Percentiles rank a stretch among this genome's conserved stretches.
Evolutionary conservation across 306 rosid genomes (phyloP).

Genomic region (Dryas octopetala): DNA sequence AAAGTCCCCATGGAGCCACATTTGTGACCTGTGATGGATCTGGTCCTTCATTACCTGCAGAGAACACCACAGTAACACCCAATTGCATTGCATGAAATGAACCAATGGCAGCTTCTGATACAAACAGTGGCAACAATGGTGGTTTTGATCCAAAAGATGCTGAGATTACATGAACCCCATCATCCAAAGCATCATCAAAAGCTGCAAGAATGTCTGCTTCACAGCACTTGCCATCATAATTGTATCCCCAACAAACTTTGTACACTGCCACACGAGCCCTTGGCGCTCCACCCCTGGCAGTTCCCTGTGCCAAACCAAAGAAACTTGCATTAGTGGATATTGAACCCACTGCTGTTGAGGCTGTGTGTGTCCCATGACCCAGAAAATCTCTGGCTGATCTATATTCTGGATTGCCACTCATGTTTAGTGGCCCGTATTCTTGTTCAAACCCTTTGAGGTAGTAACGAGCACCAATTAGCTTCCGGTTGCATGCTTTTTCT

Average conservation of each 20-base stretch:
- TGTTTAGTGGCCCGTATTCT: constrained; percentile 31
- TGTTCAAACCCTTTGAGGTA: constrained; percentile 52
- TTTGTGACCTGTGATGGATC: constrained; percentile 45
- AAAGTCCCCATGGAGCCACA: constrained; percentile 53
- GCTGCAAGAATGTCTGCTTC: constrained; percentile 59
- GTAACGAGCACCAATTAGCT: constrained; percentile 58
- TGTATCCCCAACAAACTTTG: constrained; percentile 53
- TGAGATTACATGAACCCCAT: constrained; percentile 55
- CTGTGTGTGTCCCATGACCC: constrained; percentile 67
- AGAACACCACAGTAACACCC: constrained; percentile 51
- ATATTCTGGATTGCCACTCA: constrained; percentile 40
- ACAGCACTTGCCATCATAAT: constrained; percentile 32
- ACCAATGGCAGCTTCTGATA: constrained; percentile 33
- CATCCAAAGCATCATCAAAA: constrained; percentile 54
- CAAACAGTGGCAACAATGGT: constrained; percentile 36
- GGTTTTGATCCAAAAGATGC: constrained; percentile 45
- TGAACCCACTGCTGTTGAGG: constrained; percentile 58
- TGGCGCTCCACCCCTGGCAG: constrained; percentile 56
- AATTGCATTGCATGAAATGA: constrained; percentile 56
- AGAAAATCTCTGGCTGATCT: constrained; percentile 49
- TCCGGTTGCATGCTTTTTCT: constrained; percentile 41
- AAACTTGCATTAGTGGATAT: constrained; percentile 32
- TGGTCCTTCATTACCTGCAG: constrained; percentile 55
- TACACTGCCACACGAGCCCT: constrained; percentile 53
- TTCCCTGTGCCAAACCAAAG: constrained; percentile 40